A percentile compares a stretch with the other conserved stretches of the same genome.
phyloP scores from a whole-genome alignment of 2,329 filamentous ascomycete species.

The Lecanicillium sp. region DNA sequence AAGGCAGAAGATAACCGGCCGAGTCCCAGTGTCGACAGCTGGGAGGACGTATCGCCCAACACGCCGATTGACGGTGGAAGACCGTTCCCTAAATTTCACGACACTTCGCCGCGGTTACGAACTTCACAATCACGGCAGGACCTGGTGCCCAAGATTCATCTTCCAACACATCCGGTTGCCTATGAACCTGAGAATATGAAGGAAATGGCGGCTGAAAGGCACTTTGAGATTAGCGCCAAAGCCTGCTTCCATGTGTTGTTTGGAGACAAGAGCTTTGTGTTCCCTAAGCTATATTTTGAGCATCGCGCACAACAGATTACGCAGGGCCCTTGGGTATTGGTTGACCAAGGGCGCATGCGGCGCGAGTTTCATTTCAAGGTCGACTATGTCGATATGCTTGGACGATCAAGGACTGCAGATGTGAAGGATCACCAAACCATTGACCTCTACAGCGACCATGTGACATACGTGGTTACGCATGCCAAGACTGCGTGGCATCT shows the following conservation, averaged over 20 bases:
- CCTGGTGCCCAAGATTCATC: constrained; percentile 62
- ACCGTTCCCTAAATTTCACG: constrained; percentile 15
- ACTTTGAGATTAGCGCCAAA: constrained; percentile 88
- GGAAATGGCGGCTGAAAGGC: constrained; percentile 64
- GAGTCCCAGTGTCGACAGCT: constrained; percentile 77
- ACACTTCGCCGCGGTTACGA: constrained; percentile 28
- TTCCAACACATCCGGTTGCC: constrained; percentile 72
- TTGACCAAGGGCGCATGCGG: constrained; percentile 62
- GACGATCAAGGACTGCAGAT: constrained; percentile 50
- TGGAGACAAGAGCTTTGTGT: constrained; percentile 91
- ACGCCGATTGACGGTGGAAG: constrained; percentile 51
- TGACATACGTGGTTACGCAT: constrained; percentile 58
- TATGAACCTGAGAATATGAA: constrained; percentile 82
- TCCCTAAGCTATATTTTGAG: constrained; percentile 84
- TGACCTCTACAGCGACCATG: constrained; percentile 71
- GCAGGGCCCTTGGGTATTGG: constrained; percentile 75
- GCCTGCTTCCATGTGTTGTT: constrained; percentile 94
- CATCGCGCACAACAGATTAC: constrained; percentile 70
- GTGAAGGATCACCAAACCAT: constrained; percentile 81
- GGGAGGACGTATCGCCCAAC: constrained; percentile 69
- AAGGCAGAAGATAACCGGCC: constrained; percentile 45
- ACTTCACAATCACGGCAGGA: constrained; percentile 26
- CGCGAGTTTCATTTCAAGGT: constrained; percentile 78
- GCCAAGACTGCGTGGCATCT: constrained; percentile 71
- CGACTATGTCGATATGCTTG: constrained; percentile 57